Conservation (phyloP, 176 grass and related monocot genomes). For the Areca catechu region DNA sequence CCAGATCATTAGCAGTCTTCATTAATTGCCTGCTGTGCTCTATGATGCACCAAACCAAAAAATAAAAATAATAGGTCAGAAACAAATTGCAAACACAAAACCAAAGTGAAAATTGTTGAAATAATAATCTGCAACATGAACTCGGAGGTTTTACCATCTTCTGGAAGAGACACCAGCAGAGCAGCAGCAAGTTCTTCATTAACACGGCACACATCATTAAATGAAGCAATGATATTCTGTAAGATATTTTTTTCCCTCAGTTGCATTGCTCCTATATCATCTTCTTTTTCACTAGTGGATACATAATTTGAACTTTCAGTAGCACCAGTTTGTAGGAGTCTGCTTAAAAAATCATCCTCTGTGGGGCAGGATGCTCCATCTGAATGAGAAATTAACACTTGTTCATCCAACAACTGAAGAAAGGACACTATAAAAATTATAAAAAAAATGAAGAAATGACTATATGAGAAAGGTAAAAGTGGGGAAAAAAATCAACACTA, state of each 20-base stretch:
- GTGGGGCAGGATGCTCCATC: conserved; percentile 38
- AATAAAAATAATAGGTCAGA: conserved; percentile 2
- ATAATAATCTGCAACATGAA: conserved; percentile 18
- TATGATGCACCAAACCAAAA: conserved; percentile 31
- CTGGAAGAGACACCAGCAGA: conserved; percentile 28
- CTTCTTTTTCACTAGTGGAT: conserved; percentile 33
- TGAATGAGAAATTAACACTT: conserved; percentile 9
- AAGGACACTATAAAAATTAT: not conserved
- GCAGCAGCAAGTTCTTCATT: conserved; percentile 30
- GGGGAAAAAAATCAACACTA: not conserved
- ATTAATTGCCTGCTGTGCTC: conserved; percentile 29
- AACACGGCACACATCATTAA: conserved; percentile 32
- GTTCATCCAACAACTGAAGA: too few species aligned
- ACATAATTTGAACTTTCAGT: conserved; percentile 50
- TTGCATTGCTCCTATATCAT: conserved; percentile 17
- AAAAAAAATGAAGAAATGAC: not conserved
- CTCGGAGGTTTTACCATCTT: conserved; percentile 36
- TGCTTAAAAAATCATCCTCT: conserved; percentile 45
- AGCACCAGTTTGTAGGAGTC: conserved; percentile 51
- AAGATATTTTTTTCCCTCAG: conserved; percentile 32
- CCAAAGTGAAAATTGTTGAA: conserved; percentile 2
- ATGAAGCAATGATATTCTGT: conserved; percentile 32
- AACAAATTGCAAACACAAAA: not conserved
- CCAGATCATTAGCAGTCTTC: conserved; percentile 23
- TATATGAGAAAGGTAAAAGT: not conserved